Evolutionary conservation across 2,329 filamentous ascomycete genomes (phyloP), one percentile per base, ranked within the genome.

Genomic region (Fonsecaea multimorphosa): DNA sequence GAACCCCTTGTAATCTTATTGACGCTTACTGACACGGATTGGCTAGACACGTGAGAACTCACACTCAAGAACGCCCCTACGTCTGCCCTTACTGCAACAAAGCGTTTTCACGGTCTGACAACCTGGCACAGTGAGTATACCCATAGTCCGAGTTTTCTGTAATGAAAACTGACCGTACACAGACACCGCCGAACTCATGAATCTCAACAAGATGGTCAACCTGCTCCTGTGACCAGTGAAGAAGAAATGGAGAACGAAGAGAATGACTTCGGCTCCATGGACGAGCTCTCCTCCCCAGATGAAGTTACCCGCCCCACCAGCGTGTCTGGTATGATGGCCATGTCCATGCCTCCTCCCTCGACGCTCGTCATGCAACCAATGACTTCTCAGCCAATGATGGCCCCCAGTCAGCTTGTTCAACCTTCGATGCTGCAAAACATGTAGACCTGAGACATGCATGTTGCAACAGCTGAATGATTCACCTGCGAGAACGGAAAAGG

Each of bases 51-150:
- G 95, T 99, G 79, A 91, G 95, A 82, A 99, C 95, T 76, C 95
- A 99, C 85, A 99, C 95, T 63, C 95, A 99, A 85, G 95, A 99
- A 85, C 92, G 94, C 82, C 95, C 95, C 73, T 99, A 99, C 81
- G 90, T 96, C 77, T 99, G 95, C 87, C 91, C 91, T 73, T 90
- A 96, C 80, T 99, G 95, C 87, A 97, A 91, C 86, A 98, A 98
- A 85, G 94, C 94, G 72, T 99, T 99, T 80, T 98, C 95, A 66
- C 87, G 95, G 81, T 98, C 94, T 76, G 95, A 99, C 83, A 99
- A 99, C 79, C 90, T 99, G 81, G 95, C 95, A 79, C 95, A 99
- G 91, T 96, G 92, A 79, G 85, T 79, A 16, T 1, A 22, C 31
- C 12, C 29, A 11, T 14, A 19, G 22, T 19, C 24, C 24, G 5